phyloP scores from a whole-genome alignment of 176 grass and related monocot genomes.

The Alopecurus myosuroides region DNA sequence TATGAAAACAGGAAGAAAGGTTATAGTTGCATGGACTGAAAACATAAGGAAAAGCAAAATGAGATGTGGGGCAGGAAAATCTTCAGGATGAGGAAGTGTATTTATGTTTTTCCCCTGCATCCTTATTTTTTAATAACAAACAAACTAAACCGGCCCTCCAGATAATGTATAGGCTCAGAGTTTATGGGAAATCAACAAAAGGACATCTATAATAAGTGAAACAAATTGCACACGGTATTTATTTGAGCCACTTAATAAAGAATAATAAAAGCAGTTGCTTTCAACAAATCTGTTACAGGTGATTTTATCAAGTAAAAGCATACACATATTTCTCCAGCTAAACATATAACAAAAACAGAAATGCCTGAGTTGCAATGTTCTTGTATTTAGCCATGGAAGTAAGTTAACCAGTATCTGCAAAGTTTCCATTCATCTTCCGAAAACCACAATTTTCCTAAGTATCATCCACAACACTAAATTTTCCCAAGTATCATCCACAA shows the following conservation, averaged over 20 bases:
- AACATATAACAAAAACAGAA: not conserved
- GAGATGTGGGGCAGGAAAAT: not conserved
- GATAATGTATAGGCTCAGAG: not conserved
- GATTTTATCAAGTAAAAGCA: not conserved
- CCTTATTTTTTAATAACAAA: not conserved
- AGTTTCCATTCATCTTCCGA: not conserved
- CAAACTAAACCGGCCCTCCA: not conserved
- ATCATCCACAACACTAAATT: no score
- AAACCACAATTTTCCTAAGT: not conserved
- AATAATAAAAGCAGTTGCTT: not conserved
- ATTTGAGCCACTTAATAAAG: not conserved
- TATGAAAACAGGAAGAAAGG: constrained; percentile 14
- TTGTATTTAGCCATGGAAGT: not conserved
- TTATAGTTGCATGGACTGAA: constrained; percentile 20
- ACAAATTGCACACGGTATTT: not conserved
- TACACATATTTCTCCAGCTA: not conserved
- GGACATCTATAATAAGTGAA: not conserved
- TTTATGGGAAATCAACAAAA: not conserved
- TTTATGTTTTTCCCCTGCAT: not conserved
- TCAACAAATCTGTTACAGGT: not conserved
- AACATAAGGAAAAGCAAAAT: not conserved
- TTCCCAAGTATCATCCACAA: not conserved
- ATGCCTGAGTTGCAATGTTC: not conserved
- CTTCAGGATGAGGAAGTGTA: not conserved
- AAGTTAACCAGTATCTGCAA: not conserved